Conservation (phyloP, 1,139 yeast genomes). For the Suhomyces chickasaworum region DNA sequence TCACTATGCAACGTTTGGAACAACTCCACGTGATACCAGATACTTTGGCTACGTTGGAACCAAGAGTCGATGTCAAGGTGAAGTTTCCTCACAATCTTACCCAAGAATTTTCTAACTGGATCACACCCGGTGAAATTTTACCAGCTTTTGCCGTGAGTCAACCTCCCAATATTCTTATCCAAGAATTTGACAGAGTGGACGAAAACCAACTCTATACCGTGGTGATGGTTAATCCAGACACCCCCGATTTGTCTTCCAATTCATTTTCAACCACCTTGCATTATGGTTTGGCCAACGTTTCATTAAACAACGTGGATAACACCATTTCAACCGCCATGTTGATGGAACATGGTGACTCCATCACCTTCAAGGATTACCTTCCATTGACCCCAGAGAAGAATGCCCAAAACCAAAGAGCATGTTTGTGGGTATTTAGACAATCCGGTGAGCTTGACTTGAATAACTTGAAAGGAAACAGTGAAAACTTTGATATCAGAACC, state of each 20-base stretch:
- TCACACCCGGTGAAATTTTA: constrained; percentile 75
- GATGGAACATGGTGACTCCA: constrained; percentile 38
- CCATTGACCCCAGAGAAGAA: constrained; percentile 94
- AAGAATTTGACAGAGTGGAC: constrained; percentile 61
- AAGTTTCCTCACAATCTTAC: constrained; percentile 72
- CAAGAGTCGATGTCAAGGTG: constrained; percentile 72
- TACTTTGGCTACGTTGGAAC: constrained; percentile 87
- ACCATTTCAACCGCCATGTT: constrained; percentile 54
- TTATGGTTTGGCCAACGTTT: constrained; percentile 76
- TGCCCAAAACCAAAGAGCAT: constrained; percentile 76
- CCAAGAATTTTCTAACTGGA: constrained; percentile 55
- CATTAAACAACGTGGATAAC: constrained; percentile 60
- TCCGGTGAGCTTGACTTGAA: constrained; percentile 20
- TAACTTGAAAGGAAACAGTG: constrained; percentile 27
- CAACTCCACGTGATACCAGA: constrained; percentile 87
- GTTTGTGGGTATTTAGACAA: constrained; percentile 92
- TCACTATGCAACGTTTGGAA: constrained; percentile 88
- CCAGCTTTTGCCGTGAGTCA: constrained; percentile 71
- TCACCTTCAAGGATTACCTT: constrained; percentile 59
- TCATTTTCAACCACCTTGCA: constrained; percentile 71
- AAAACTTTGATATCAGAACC: constrained; percentile 67
- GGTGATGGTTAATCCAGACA: constrained; percentile 86
- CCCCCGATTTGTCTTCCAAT: constrained; percentile 74
- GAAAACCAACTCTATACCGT: constrained; percentile 65
- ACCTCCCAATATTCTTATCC: constrained; percentile 75